A percentile compares a stretch with the other conserved stretches of the same genome.
phyloP scores from a whole-genome alignment of 331 rosid species.

The Malus hybrid region DNA sequence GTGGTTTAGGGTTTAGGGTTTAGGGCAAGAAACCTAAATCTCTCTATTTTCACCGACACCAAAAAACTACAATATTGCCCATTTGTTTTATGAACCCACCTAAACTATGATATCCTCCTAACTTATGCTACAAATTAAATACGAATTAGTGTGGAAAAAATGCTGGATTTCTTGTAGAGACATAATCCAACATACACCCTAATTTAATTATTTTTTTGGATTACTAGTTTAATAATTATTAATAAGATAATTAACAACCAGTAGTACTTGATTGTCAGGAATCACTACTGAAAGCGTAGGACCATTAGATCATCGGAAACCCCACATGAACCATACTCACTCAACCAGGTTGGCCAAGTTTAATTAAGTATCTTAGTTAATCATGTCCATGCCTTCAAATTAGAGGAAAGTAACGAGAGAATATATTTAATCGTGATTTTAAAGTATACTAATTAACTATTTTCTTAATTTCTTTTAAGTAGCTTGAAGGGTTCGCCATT shows the following conservation, averaged over 20 bases:
- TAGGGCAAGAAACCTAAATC: neutral
- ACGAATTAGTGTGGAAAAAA: neutral
- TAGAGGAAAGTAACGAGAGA: slow-evolving; percentile 1
- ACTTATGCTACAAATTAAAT: neutral
- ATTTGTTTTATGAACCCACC: neutral
- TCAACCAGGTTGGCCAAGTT: neutral
- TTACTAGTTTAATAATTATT: too few species aligned
- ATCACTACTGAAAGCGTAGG: neutral
- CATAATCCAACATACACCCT: too few species aligned
- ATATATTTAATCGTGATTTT: neutral
- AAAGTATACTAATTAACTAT: neutral
- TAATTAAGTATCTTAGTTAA: neutral
- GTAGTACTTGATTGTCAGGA: neutral
- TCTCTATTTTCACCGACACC: neutral
- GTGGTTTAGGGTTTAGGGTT: too few species aligned
- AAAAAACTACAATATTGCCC: neutral
- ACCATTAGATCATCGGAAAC: neutral
- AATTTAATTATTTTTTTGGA: too few species aligned
- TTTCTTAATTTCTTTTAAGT: slow-evolving; percentile 11
- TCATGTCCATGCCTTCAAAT: slow-evolving; percentile 7
- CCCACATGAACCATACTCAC: neutral
- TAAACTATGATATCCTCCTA: neutral
- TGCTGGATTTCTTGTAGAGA: neutral
- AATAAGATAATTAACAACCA: too few species aligned
- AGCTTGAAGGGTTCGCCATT: neutral